Evolutionary conservation across 805 yeast genomes (phyloP).

Genomic region (Myxozyma neglecta): DNA sequence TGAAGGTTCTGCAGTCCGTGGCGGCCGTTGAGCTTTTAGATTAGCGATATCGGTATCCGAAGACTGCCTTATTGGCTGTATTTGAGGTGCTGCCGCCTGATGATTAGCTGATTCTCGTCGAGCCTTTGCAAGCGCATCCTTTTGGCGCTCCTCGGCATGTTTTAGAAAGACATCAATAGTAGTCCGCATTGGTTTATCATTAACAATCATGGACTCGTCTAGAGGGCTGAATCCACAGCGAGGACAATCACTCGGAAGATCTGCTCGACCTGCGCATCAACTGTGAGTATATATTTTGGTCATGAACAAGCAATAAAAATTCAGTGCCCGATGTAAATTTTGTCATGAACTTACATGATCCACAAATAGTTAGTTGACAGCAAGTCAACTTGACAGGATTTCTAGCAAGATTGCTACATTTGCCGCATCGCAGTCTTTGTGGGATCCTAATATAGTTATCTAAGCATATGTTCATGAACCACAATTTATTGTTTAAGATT

Average conservation of each 20-base stretch:
- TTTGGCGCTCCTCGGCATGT: constrained; percentile 27
- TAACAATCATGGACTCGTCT: constrained; percentile 7
- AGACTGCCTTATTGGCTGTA: neutral
- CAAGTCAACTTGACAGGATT: constrained; percentile 25
- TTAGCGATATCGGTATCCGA: neutral
- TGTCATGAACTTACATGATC: constrained; percentile 21
- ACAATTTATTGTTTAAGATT: too few species aligned
- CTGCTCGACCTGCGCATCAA: constrained; percentile 14
- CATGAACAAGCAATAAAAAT: neutral
- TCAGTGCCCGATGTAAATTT: neutral
- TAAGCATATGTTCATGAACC: too few species aligned
- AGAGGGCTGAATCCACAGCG: constrained; percentile 17
- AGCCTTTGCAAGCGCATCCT: constrained; percentile 7
- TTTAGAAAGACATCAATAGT: constrained; percentile 27
- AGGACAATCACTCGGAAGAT: constrained; percentile 17
- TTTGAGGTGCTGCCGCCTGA: neutral
- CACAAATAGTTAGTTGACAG: constrained; percentile 26
- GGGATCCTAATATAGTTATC: constrained; percentile 16
- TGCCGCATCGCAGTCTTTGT: constrained; percentile 24
- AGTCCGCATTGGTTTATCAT: constrained; percentile 22
- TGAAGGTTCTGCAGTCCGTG: neutral
- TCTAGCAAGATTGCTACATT: constrained; percentile 24
- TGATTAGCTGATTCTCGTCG: neutral
- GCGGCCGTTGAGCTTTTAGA: neutral
- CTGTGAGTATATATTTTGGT: neutral